Base-by-base conservation (phyloP, 2,329 filamentous ascomycete species). In the Fusarium foetens region DNA sequence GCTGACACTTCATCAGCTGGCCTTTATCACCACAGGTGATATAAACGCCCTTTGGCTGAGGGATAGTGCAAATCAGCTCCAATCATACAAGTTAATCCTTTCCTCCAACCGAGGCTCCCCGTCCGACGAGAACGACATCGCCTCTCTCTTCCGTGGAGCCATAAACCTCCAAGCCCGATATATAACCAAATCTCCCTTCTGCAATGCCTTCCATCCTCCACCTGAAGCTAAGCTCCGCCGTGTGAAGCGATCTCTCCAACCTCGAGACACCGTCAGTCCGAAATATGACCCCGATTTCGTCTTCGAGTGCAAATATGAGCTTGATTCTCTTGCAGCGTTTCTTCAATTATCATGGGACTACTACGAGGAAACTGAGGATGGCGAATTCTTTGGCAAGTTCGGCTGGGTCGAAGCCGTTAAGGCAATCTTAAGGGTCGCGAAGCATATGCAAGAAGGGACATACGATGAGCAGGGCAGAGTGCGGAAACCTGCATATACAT, bases 231-330 rank as follows among this genome's bases (percentile, higher is more conserved):
- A 73, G 7, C 48, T 78, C 16, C 59, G 65, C 51, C 73, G 62
- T 55, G 38, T 58, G 38, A 75, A 76, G 63, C 68, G 76, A 38
- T 54, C 65, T 38, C 36, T 79, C 29, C 33, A 68, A 41, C 58
- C 76, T 38, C 76, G 87, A n/a, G 92, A 93, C 79, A 75, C 81
- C 76, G 82, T 85, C 82, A 89, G 69, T 84, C 93, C 94, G 0
- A 82, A 86, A 33, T 91, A 93, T 31, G 93, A 92, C 75, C 86
- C 87, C 3, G 85, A 85, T 4, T 86, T 91, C 41, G 94, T 97
- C 1, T 98, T 96, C 78, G 95, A 98, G 81, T 98, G 95, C 87
- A 98, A 98, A 81, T 98, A 96, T 81, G 95, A 98, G 83, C 90
- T 98, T 49, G 95, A 98, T 83, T 95, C 93, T 16, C 87, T 98